phyloP scores from a whole-genome alignment of 2,329 filamentous ascomycete genomes.

The Penicillium occitanis region DNA sequence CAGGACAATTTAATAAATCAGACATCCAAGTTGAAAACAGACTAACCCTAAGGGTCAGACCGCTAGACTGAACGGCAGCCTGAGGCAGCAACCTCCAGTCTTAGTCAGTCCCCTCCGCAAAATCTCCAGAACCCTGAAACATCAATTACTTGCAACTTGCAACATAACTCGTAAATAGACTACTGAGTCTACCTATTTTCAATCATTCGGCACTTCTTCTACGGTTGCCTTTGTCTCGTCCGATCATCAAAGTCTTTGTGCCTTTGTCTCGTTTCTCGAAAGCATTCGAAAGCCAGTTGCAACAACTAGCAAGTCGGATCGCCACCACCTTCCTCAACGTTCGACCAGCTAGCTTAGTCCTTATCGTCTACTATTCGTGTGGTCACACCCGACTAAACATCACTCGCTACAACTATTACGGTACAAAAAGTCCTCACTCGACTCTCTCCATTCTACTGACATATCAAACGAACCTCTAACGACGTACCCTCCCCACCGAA shows the following conservation, averaged over 20 bases:
- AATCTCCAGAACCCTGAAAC: conserved; percentile 9
- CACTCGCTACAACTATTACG: neutral
- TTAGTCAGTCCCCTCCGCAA: conserved; percentile 12
- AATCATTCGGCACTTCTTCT: neutral
- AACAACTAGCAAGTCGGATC: conserved; percentile 3
- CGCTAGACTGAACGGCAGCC: neutral
- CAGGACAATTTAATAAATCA: no score
- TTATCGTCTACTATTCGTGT: neutral
- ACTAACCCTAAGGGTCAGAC: neutral
- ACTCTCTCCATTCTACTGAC: neutral
- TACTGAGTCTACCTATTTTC: neutral
- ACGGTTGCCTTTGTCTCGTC: neutral
- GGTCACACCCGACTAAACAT: neutral
- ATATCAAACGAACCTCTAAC: neutral
- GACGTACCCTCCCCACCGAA: neutral
- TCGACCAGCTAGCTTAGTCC: neutral
- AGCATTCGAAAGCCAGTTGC: conserved; percentile 2
- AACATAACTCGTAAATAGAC: neutral
- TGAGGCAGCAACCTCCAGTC: neutral
- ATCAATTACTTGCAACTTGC: neutral
- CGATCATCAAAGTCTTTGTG: neutral
- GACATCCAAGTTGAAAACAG: no score
- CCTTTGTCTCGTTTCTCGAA: neutral
- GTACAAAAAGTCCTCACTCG: neutral
- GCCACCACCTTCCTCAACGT: conserved; percentile 11